Base-by-base conservation (phyloP, 768 basidiomycete species). In the Punctularia strigosozonata region DNA sequence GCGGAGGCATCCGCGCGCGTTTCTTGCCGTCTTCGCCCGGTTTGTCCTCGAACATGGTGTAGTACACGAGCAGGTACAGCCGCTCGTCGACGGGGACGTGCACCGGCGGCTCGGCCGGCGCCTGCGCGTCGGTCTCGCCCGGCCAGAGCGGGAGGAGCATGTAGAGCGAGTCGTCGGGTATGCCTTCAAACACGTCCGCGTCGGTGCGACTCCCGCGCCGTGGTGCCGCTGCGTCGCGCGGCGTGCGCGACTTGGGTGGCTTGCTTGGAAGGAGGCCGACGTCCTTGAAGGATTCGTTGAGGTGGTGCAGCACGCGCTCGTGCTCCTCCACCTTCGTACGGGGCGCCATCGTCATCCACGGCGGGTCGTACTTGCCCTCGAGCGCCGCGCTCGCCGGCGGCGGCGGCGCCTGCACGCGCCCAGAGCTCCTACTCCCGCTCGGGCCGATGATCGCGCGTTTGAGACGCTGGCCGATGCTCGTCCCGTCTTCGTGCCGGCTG, bases 121-220 rank as follows among this genome's bases (percentile, higher is more conserved):
- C 40, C 24, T 38, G 7, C 22, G 38, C 38, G 53, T 83, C 82
- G 1, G 74, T 82, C 46, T 82, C 79, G 14, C 77, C 71, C 6
- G 80, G 75, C 84, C 85, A 89, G n/a, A 89, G 64, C 13, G 86
- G 86, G 14, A 89, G 64, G 19, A 87, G 68, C 86, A 89, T 88
- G 54, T 80, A 85, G 37, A 87, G 62, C 18, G 74, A 73, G 12
- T 87, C 82, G 4, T 69, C 57, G 0, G 80, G 79, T 25, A 88
- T 65, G 24, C 73, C 63, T 24, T 71, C 65, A 40, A 85, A 73
- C 44, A 81, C 63, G 42, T 72, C 44, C 33, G 48, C 44, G 19
- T 44, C 40, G 33, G 38, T 46, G 13, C 26, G 38, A 25, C 38
- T 41, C 12, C 43, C 44, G 25, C 36, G 46, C 36, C 47, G 35